These are phyloP conservation scores for Phalaenopsis hybrid DNA, from an alignment of 116 monocot genomes.

Conservation along the genomic window DNA sequence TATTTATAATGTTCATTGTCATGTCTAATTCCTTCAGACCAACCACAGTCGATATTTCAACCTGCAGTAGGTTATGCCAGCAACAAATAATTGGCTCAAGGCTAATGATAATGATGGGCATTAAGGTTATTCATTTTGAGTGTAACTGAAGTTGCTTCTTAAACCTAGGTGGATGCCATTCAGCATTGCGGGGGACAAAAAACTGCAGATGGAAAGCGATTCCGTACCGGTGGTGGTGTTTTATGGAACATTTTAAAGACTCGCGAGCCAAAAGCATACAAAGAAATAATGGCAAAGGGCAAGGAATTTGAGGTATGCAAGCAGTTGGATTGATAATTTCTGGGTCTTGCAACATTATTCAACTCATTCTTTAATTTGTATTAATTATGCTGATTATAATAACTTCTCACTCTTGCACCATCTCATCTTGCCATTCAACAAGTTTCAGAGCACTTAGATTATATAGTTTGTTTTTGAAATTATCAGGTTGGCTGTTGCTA, in stretches of 20 bases:
- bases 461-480: not conserved
- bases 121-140: not conserved
- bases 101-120: not conserved
- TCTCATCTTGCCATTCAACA: not conserved
- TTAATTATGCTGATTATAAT: not conserved
- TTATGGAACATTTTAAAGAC: slow-evolving; percentile 92
- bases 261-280: slow-evolving; percentile 86
- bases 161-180: slow-evolving; percentile 65
- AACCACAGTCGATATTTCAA: no score
- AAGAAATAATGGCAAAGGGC: slow-evolving; percentile 92
- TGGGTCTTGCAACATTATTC: not conserved
- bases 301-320: slow-evolving; percentile 86
- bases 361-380: not conserved
- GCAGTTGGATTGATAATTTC: not conserved
- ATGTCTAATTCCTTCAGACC: no score
- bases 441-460: not conserved
- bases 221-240: slow-evolving; percentile 77
- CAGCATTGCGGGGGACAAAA: slow-evolving; percentile 77
- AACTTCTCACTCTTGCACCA: not conserved
- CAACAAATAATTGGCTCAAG: no score
- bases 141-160: not conserved
- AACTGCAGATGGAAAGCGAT: slow-evolving; percentile 64
- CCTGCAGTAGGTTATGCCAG: no score
- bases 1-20: no score
- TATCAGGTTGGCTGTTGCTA: not conserved